Evolutionary conservation across 2,329 filamentous ascomycete genomes (phyloP).

Genomic region (Diaporthe citrichinensis): DNA sequence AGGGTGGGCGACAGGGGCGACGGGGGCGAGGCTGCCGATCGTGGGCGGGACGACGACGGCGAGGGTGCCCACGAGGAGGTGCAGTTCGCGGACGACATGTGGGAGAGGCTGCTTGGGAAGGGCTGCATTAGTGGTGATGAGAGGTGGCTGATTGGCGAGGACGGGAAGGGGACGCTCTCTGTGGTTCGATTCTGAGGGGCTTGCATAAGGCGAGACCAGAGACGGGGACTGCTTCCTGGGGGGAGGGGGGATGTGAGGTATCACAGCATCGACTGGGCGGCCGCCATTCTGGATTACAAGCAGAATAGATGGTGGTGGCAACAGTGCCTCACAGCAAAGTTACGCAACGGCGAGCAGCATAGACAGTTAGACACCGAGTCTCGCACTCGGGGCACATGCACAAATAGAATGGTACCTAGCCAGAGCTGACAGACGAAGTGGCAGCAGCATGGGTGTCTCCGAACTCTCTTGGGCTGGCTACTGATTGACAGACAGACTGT

Average conservation of each 20-base stretch:
- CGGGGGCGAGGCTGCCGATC: no score
- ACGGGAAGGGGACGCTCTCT: slow-evolving; percentile 63
- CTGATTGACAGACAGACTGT: no score
- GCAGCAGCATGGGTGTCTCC: neutral
- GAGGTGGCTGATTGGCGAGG: slow-evolving; percentile 73
- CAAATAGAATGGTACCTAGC: neutral
- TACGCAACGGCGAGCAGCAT: neutral
- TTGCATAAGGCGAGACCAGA: neutral
- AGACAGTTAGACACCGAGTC: neutral
- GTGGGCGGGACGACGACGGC: slow-evolving; percentile 28
- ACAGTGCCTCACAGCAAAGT: neutral
- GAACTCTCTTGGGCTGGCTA: no score
- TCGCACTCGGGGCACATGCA: neutral
- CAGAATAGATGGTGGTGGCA: neutral
- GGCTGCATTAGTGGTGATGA: slow-evolving; percentile 72
- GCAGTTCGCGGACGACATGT: slow-evolving; percentile 59
- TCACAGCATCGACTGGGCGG: neutral
- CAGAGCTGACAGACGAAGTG: neutral
- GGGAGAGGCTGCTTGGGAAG: slow-evolving; percentile 63
- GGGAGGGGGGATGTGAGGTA: neutral
- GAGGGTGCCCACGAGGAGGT: slow-evolving; percentile 50
- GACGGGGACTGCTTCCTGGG: no score
- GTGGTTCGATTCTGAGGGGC: slow-evolving; percentile 64
- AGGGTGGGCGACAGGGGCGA: neutral
- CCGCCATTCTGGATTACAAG: neutral